Evolutionary conservation across 2,329 filamentous ascomycete species (phyloP).

Genomic region (Fusarium metavorans): DNA sequence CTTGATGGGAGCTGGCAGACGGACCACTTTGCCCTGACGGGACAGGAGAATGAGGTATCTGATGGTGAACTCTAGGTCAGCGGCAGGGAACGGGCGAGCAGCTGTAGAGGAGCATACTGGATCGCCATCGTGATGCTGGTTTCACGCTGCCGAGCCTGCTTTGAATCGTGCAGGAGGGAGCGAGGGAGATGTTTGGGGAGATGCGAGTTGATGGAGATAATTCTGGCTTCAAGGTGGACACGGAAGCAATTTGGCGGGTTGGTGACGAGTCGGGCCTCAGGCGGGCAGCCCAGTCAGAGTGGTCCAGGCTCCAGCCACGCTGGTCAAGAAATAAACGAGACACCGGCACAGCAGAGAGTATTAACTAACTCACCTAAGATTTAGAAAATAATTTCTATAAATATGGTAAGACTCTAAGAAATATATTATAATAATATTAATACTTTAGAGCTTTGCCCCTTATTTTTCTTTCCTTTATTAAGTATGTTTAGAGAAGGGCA

Average conservation of each 20-base stretch:
- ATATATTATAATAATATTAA: no score
- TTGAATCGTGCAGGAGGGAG: constrained; percentile 36
- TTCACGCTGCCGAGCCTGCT: constrained; percentile 39
- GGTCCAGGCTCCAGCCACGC: constrained; percentile 21
- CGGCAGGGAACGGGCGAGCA: constrained; percentile 10
- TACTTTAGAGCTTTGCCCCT: no score
- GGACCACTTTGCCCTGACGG: constrained; percentile 98
- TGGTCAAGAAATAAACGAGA: no score
- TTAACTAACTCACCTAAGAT: no score
- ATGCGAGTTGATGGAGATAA: constrained; percentile 36
- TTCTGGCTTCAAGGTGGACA: constrained; percentile 43
- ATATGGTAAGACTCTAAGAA: no score
- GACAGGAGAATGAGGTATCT: constrained; percentile 98
- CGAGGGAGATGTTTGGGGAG: constrained; percentile 22
- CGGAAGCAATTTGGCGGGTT: constrained; percentile 46
- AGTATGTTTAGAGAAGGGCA: no score
- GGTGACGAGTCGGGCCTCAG: constrained; percentile 42
- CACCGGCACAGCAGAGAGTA: no score
- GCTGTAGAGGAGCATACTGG: constrained; percentile 51
- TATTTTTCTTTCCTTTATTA: no score
- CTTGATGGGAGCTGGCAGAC: constrained; percentile 54
- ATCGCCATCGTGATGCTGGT: constrained; percentile 55
- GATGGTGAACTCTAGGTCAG: constrained; percentile 41
- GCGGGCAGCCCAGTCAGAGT: constrained; percentile 13
- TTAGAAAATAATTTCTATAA: no score